Evolutionary conservation across 495 filamentous ascomycete genomes (phyloP), one percentile per base, ranked within the genome.

Genomic region (Neurospora tetrasperma): DNA sequence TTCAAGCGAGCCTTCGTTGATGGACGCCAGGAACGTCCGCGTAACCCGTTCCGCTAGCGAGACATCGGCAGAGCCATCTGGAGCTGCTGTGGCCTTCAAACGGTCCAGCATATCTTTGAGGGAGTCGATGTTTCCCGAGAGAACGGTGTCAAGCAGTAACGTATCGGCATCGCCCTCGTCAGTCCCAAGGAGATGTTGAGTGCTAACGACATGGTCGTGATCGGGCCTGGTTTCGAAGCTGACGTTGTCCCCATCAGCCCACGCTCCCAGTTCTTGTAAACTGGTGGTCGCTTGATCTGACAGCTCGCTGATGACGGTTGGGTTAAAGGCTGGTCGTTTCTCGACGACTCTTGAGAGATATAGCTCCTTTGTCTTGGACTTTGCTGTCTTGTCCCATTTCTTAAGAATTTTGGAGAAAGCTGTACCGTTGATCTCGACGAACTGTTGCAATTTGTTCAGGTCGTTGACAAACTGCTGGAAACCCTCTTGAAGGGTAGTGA

Each of bases 381-480:
- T 99, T 72, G 95, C 97, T 20, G 96, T 97, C 87, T 99, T 99
- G 82, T 99, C 96, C 96, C 96, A 99, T 89, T 99, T 99, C 85
- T 99, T 99, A 70, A 99, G 86, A 62, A 99, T 99, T 81, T 99
- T 99, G 27, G 96, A 97, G 81, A 97, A 96, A 35, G 94, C 96
- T 12, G 92, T 97, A 76, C 94, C 95, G 82, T 98, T 99, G 78
- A 98, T 92, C 78, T 98, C 94, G 70, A 99, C 93, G 79, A 98
- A 99, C 87, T 98, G 96, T 81, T 98, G 94, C 62, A 99, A 85
- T 82, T 99, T 99, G 83, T 97, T 96, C 44, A 99, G 81, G 78
- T 98, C 96, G 74, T 92, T 94, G 79, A 94, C 93, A 79, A 98
- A 98, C 79, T 98, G 95, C 75, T 95, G 93, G 75, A 99, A 94